Percentiles rank a stretch among this genome's conserved stretches.
phyloP scores from a whole-genome alignment of 768 basidiomycete species.

The Chalciporus piperatus region DNA sequence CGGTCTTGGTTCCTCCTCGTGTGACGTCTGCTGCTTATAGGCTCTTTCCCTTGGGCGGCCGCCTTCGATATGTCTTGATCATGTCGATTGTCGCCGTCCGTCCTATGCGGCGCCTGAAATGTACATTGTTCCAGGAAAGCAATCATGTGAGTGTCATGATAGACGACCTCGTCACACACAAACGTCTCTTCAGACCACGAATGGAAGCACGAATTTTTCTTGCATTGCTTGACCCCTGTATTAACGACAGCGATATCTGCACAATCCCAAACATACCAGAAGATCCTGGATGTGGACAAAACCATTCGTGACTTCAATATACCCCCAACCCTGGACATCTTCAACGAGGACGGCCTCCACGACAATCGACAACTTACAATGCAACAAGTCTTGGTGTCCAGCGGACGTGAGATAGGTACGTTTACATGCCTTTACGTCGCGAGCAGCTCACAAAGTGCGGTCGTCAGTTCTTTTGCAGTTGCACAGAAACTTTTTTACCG shows the following conservation, averaged over 20 bases:
- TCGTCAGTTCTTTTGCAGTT: constrained; percentile 59
- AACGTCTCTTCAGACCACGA: constrained; percentile 50
- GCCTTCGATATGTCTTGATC: constrained; percentile 60
- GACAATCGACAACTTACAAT: constrained; percentile 55
- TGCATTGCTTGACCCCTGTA: constrained; percentile 60
- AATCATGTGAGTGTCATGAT: constrained; percentile 26
- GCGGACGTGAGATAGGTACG: constrained; percentile 62
- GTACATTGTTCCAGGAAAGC: constrained; percentile 26
- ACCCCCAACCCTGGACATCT: constrained; percentile 49
- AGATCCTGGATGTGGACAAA: constrained; percentile 52
- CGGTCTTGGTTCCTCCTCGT: constrained; percentile 12
- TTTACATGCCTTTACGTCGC: constrained; percentile 15
- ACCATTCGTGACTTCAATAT: constrained; percentile 53
- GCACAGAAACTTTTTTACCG: constrained; percentile 65
- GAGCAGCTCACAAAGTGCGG: background rate
- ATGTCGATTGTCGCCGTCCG: constrained; percentile 58
- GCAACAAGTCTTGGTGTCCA: constrained; percentile 60
- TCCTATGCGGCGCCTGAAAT: constrained; percentile 31
- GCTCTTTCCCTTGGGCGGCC: constrained; percentile 70
- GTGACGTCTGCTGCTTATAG: constrained; percentile 32
- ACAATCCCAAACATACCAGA: constrained; percentile 48
- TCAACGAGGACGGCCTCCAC: constrained; percentile 34
- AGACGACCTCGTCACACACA: constrained; percentile 6
- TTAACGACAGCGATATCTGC: constrained; percentile 56
- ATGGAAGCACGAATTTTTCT: constrained; percentile 69